Conservation (phyloP, 805 yeast genomes). For the Candida pseudoglaebosa region DNA sequence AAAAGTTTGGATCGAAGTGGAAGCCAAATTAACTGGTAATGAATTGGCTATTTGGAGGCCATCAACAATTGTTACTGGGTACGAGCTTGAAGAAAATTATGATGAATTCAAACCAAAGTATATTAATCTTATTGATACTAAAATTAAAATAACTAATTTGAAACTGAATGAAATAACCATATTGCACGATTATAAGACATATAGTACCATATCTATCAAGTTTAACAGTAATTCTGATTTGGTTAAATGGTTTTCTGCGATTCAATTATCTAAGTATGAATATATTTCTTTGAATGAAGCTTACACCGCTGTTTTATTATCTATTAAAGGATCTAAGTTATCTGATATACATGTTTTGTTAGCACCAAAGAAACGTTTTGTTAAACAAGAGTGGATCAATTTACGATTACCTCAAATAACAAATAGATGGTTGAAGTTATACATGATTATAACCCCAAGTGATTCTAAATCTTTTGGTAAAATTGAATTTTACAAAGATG, state of each 20-base stretch:
- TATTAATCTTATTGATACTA: constrained; percentile 47
- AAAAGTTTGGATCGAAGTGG: constrained; percentile 29
- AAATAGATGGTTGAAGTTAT: constrained; percentile 57
- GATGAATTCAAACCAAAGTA: constrained; percentile 47
- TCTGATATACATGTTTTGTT: constrained; percentile 58
- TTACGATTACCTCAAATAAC: constrained; percentile 56
- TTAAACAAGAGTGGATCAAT: constrained; percentile 59
- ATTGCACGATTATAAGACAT: constrained; percentile 25
- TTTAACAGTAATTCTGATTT: constrained; percentile 20
- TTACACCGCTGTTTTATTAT: constrained; percentile 60
- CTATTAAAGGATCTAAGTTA: constrained; percentile 52
- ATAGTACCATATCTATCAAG: constrained; percentile 21
- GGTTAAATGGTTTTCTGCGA: constrained; percentile 43
- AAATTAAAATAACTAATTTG: constrained; percentile 10
- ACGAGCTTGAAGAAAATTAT: constrained; percentile 21
- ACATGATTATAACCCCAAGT: constrained; percentile 45
- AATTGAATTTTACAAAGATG: constrained; percentile 49
- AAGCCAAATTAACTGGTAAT: constrained; percentile 46
- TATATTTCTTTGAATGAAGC: constrained; percentile 54
- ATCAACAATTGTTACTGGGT: constrained; percentile 21
- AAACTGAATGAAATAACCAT: constrained; percentile 19
- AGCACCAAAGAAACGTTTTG: constrained; percentile 43
- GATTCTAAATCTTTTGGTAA: constrained; percentile 43
- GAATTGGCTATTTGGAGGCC: constrained; percentile 50
- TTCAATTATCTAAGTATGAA: constrained; percentile 55